Base-by-base conservation (phyloP, 257 asterid genomes). In the Catharanthus roseus region DNA sequence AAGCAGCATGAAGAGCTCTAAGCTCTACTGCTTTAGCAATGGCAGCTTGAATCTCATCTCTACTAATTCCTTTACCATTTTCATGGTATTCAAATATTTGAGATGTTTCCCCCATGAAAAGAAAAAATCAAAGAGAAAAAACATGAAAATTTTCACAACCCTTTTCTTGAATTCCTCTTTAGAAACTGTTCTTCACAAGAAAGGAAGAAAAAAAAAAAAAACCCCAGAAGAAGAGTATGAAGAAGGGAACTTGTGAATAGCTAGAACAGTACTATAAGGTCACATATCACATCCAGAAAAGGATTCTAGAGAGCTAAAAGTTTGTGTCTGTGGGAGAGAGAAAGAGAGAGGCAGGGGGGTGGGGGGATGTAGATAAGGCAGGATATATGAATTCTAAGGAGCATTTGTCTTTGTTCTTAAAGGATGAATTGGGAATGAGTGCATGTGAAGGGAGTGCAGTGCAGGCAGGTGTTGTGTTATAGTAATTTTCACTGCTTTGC, bases 11-110 rank as follows among this genome's bases (percentile, higher is more conserved):
- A 34, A 93, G 84, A 47, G 96, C 97, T 60, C 99, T 82, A 10
- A 91, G 96, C 93, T 93, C 99, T 77, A 84, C 85, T 0, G 95
- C 85, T 78, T 93, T 91, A 1, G 97, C 88, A 75, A 93, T 85
- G 66, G 96, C 99, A 7, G 86, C 79, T 77, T 89, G 82, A 62
- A 91, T 85, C 36, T 84, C 92, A 31, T 81, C 73, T 74, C 96
- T 75, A 63, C 78, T 86, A 15, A 81, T 77, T 53, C 72, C 90
- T 65, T 67, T 76, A 65, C 69, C 78, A 19, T 47, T 69, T n/a
- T 65, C 55, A 18, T 71, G 54, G 29, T 68, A 16, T 72, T 79
- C 85, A 76, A 23, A 58, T 26, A 57, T 38, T 56, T 75, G 66
- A 39, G 83, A 54, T 61, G 67, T 44, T 65, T 65, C 44, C 33